Evolutionary conservation across 805 yeast species (phyloP).

Genomic region (Kuraishia molischiana): DNA sequence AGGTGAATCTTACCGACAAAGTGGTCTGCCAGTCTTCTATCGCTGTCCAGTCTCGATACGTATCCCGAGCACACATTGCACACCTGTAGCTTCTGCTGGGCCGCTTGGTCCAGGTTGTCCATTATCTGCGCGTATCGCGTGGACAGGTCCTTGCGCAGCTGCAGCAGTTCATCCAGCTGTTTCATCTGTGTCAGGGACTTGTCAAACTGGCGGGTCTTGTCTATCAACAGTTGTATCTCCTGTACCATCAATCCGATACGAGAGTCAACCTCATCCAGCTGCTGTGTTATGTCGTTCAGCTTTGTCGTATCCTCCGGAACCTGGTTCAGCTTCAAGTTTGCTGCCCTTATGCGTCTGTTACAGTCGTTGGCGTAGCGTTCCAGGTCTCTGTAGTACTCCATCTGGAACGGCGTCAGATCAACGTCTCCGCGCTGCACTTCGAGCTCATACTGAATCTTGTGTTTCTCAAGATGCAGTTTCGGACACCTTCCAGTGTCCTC

Average conservation of each 20-base stretch:
- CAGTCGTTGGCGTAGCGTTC: slow-evolving; percentile 56
- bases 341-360: slow-evolving; percentile 51
- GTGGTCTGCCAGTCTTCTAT: slow-evolving; percentile 82
- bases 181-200: slow-evolving; percentile 41
- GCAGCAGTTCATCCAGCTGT: slow-evolving; percentile 31
- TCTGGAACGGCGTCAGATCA: slow-evolving; percentile 29
- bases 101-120: slow-evolving; percentile 73
- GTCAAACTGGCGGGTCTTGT: slow-evolving; percentile 26
- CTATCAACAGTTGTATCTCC: slow-evolving; percentile 47
- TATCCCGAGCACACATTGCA: slow-evolving; percentile 89
- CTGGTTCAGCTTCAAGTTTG: slow-evolving; percentile 55
- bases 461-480: slow-evolving; percentile 62
- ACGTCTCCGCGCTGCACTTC: slow-evolving; percentile 24
- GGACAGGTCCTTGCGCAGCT: slow-evolving; percentile 41
- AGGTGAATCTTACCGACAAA: slow-evolving; percentile 81
- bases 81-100: slow-evolving; percentile 85
- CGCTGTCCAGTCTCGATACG: slow-evolving; percentile 76
- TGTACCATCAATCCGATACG: slow-evolving; percentile 57
- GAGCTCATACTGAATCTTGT: slow-evolving; percentile 59
- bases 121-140: slow-evolving; percentile 48
- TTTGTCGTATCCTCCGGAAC: slow-evolving; percentile 47
- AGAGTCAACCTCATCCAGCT: slow-evolving; percentile 54
- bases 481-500: slow-evolving; percentile 79
- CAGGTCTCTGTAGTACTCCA: slow-evolving; percentile 33
- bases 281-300: slow-evolving; percentile 22